phyloP scores from a whole-genome alignment of 208 protist species.

The Leishmania martiniquensis region DNA sequence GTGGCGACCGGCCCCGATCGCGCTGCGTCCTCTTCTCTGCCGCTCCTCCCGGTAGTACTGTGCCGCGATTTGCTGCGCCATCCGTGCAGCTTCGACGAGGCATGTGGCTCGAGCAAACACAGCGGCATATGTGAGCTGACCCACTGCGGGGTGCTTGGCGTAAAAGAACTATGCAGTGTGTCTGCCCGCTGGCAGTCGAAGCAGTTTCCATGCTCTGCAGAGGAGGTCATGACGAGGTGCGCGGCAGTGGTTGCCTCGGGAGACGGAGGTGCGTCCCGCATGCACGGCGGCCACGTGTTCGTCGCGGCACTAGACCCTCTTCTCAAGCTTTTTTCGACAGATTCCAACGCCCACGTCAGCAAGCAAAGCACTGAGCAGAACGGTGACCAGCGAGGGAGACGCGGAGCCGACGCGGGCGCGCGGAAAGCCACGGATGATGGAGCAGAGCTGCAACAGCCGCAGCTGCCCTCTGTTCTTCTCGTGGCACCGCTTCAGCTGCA shows the following conservation, averaged over 20 bases:
- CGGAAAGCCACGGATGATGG: not conserved
- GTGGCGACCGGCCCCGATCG: not conserved
- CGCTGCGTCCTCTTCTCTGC: not conserved
- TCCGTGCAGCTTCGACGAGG: not conserved
- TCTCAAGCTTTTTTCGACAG: not conserved
- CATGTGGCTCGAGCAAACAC: not conserved
- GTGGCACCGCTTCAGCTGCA: constrained; percentile 36
- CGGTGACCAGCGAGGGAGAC: not conserved
- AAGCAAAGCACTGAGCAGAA: not conserved
- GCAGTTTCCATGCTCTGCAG: not conserved
- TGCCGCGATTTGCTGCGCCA: constrained; percentile 31
- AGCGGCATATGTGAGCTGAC: constrained; percentile 1
- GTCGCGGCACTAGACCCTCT: not conserved
- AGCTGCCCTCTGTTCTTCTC: constrained; percentile 29
- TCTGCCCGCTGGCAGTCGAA: not conserved
- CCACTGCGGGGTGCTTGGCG: constrained; percentile 24
- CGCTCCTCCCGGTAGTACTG: constrained; percentile 20
- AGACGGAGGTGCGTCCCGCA: not conserved
- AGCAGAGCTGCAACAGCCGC: not conserved
- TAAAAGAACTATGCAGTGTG: constrained; percentile 3
- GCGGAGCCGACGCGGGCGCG: not conserved
- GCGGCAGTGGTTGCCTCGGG: not conserved
- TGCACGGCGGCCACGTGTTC: not conserved
- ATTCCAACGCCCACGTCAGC: not conserved
- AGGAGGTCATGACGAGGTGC: constrained; percentile 16